Percentiles rank a stretch among this genome's conserved stretches.
Evolutionary conservation across 2,329 filamentous ascomycete species (phyloP).

Genomic region (Fusarium drepaniforme): DNA sequence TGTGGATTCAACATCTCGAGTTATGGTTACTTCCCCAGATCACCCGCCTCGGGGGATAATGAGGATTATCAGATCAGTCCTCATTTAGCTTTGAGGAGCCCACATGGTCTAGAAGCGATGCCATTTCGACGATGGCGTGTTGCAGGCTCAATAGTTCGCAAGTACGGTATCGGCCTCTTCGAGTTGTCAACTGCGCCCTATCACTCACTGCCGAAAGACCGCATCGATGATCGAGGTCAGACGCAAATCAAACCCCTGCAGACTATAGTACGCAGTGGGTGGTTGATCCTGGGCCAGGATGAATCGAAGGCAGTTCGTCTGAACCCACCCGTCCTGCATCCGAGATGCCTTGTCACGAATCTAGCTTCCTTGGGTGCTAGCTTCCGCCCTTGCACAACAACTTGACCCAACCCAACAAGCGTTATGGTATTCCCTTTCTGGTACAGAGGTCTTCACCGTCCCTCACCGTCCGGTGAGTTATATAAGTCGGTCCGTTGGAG

Average conservation of each 20-base stretch:
- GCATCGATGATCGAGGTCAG: slow-evolving; percentile 28
- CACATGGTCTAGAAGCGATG: slow-evolving; percentile 7
- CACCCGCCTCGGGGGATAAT: slow-evolving; percentile 20
- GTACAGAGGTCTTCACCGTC: background rate
- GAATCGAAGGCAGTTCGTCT: slow-evolving; percentile 25
- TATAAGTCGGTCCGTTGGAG: background rate
- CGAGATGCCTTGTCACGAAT: slow-evolving; percentile 25
- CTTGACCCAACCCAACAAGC: slow-evolving; percentile 3
- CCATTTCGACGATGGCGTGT: slow-evolving; percentile 17
- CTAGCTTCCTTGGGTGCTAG: slow-evolving; percentile 28
- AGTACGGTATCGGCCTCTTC: slow-evolving; percentile 1
- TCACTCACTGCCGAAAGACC: slow-evolving; percentile 8
- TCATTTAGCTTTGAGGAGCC: slow-evolving; percentile 14
- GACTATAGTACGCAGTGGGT: background rate
- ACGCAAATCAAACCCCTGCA: slow-evolving; percentile 30
- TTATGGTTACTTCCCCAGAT: slow-evolving; percentile 32
- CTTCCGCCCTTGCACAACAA: slow-evolving; percentile 38
- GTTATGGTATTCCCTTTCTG: background rate
- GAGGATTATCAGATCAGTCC: slow-evolving; percentile 12
- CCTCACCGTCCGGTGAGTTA: background rate
- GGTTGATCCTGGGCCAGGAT: slow-evolving; percentile 23
- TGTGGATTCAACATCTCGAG: slow-evolving; percentile 21
- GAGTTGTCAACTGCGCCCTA: slow-evolving; percentile 32
- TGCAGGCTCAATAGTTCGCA: slow-evolving; percentile 7
- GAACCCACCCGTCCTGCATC: slow-evolving; percentile 39